These are phyloP conservation scores for Marchantia polymorpha DNA, from an alignment of 225 moss, liverwort and hornwort species.

Conservation along the genomic window DNA sequence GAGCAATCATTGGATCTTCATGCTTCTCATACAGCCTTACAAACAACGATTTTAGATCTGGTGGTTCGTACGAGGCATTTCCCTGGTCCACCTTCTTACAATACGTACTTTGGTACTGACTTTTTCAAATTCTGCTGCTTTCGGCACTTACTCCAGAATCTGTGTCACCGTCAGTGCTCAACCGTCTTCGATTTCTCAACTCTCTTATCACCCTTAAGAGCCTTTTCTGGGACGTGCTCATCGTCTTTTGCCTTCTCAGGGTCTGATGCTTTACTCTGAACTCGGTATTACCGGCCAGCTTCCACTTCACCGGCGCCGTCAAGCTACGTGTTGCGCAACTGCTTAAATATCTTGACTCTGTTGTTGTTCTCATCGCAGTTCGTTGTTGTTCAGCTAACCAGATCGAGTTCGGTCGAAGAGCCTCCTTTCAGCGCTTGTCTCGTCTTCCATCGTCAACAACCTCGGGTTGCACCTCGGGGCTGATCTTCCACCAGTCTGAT, in stretches of 20 bases:
- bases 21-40: not conserved
- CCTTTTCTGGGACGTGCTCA: too few relatives aligned
- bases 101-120: not conserved
- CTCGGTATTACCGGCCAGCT: too few relatives aligned
- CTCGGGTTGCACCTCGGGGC: not conserved
- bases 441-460: not conserved
- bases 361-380: not conserved
- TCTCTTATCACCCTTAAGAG: too few relatives aligned
- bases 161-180: too few relatives aligned
- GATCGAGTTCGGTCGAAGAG: not conserved
- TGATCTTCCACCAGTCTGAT: not conserved
- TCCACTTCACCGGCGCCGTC: too few relatives aligned
- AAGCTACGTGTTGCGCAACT: too few relatives aligned
- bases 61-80: not conserved
- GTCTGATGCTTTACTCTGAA: too few relatives aligned
- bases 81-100: not conserved
- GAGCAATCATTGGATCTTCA: slow-evolving; percentile 5
- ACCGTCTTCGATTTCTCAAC: too few relatives aligned
- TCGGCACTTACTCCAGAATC: too few relatives aligned
- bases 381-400: not conserved
- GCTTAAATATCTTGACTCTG: not conserved
- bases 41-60: not conserved
- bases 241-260: too few relatives aligned
- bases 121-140: too few relatives aligned
- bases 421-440: not conserved